Base-by-base conservation (phyloP, 805 yeast species). In the Torulaspora indica region DNA sequence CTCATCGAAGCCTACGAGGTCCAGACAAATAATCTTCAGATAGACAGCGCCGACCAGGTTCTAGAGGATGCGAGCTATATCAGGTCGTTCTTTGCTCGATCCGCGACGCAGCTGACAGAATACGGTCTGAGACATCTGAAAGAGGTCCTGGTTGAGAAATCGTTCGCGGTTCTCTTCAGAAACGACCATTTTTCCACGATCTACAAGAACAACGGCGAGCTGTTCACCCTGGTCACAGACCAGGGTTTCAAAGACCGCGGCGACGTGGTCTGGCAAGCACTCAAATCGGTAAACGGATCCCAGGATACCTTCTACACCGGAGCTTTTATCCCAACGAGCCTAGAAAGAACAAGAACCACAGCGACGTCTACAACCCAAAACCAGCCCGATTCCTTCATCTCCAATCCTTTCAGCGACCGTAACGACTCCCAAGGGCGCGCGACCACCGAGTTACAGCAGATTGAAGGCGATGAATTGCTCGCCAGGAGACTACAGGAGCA, bases 101-200 rank as follows among this genome's bases (percentile, higher is more conserved):
- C 88, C 51, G 77, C 80, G 6, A 80, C 95, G 0, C 96, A 91
- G 58, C 66, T 90, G 55, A 87, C 98, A 0, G 69, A 67, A 0
- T 66, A 70, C 38, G 98, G 98, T 0, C 61, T 85, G 10, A 45
- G 59, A 1, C 67, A 67, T 41, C 60, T 85, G 49, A 67, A 69
- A 47, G 60, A 65, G 5, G 56, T 71, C 3, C 59, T 86, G 22
- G 58, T 63, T 1, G 72, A 74, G 12, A 80, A 80, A 33, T 74
- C 81, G 5, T 72, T 81, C 43, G 77, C 81, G 1, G 79, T 91
- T 0, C 76, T 91, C 49, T 93, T 90, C 69, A 74, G 97, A 57
- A 91, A 93, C 64, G 90, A 93, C 62, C 96, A 89, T 62, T 91
- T 86, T 64, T 76, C 76, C 51, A 87, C 96, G 0, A 60, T 90